Evolutionary conservation across 345 rosid genomes (phyloP).

Genomic region (Bretschneidera sinensis): DNA sequence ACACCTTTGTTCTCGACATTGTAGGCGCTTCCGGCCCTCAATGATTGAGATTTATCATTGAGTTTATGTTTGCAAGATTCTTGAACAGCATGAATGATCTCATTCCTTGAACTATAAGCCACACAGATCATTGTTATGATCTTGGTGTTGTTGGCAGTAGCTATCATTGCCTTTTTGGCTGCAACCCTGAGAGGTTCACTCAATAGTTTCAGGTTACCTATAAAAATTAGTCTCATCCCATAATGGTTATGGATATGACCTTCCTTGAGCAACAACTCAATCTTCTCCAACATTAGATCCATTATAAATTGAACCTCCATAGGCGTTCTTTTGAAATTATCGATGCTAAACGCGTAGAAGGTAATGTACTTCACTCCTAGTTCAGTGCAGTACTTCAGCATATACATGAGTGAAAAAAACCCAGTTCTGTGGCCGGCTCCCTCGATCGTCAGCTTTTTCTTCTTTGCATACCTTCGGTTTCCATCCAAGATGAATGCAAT

Average conservation of each 20-base stretch:
- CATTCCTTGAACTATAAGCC: conserved; percentile 63
- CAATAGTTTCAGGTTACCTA: conserved; percentile 35
- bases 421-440: conserved; percentile 45
- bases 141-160: conserved; percentile 38
- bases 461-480: conserved; percentile 26
- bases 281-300: conserved; percentile 66
- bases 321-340: conserved; percentile 68
- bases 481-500: conserved; percentile 33
- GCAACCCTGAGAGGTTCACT: conserved; percentile 37
- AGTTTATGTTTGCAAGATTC: conserved; percentile 46
- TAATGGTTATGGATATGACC: conserved; percentile 45
- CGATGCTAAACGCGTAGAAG: conserved; percentile 68
- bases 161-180: conserved; percentile 52
- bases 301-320: conserved; percentile 61
- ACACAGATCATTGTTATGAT: conserved; percentile 35
- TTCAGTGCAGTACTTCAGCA: conserved; percentile 56
- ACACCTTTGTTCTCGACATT: conserved; percentile 23
- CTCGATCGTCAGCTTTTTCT: conserved; percentile 10
- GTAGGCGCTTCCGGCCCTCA: background rate
- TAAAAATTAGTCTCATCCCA: conserved; percentile 43
- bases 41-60: background rate
- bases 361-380: conserved; percentile 55
- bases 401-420: conserved; percentile 39
- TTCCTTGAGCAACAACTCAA: conserved; percentile 35
- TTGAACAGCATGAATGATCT: conserved; percentile 68